Evolutionary conservation across 176 grass and related monocot genomes (phyloP).

Genomic region (Hyparrhenia diplandra): DNA sequence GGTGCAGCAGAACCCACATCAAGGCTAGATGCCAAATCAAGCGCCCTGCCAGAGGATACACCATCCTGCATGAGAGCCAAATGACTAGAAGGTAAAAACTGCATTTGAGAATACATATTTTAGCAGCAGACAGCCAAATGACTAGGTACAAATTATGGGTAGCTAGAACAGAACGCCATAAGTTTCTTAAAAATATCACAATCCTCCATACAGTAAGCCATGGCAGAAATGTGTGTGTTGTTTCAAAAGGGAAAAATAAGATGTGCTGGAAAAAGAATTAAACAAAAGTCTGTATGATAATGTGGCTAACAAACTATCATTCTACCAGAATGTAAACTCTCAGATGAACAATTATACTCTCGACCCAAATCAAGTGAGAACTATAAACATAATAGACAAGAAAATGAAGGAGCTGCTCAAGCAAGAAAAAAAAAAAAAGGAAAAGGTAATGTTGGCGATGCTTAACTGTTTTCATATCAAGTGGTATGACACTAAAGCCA

Average conservation of each 20-base stretch:
- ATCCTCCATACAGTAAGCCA: background rate
- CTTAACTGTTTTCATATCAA: slow-evolving; percentile 91
- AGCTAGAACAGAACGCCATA: background rate
- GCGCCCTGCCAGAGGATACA: slow-evolving; percentile 57
- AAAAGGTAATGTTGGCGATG: background rate
- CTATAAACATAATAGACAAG: background rate
- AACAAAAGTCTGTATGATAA: background rate
- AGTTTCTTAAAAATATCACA: background rate
- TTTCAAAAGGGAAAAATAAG: background rate
- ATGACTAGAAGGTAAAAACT: slow-evolving; percentile 17
- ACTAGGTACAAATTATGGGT: background rate
- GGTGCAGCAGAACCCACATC: slow-evolving; percentile 62
- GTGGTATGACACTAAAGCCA: slow-evolving; percentile 88
- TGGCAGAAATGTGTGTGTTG: background rate
- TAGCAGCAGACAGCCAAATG: background rate
- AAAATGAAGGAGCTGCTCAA: background rate
- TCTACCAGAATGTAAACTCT: background rate
- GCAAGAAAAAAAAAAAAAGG: background rate
- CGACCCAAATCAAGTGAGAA: background rate
- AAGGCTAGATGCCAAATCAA: slow-evolving; percentile 88
- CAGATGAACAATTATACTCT: background rate
- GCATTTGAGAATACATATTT: background rate
- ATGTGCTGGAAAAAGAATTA: background rate
- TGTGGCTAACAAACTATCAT: background rate
- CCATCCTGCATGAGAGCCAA: slow-evolving; percentile 44